These are phyloP conservation scores for Comarum palustre DNA, from an alignment of 306 rosid genomes.

Conservation along the genomic window DNA sequence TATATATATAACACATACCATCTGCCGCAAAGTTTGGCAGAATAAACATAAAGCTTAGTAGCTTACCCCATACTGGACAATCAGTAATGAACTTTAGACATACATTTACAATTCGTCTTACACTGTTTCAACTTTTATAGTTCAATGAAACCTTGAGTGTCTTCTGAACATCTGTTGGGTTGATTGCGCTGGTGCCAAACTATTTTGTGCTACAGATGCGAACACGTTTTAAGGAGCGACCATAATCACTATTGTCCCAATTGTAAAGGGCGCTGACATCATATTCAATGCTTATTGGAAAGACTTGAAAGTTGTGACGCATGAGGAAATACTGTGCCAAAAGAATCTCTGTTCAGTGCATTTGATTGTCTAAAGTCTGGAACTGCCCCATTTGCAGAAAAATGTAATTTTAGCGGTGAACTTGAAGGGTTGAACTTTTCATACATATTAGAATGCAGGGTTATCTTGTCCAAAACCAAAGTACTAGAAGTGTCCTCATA, in stretches of 20 bases:
- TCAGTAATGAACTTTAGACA: not conserved
- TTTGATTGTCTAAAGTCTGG: not conserved
- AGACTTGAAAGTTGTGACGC: not conserved
- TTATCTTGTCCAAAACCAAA: not conserved
- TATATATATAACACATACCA: not conserved
- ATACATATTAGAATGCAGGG: too few species aligned
- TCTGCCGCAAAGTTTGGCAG: not conserved
- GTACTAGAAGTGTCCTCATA: not conserved
- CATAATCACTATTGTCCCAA: conserved; percentile 5
- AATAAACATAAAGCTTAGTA: not conserved
- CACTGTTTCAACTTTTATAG: not conserved
- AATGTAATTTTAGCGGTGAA: not conserved
- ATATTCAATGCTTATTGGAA: too few species aligned
- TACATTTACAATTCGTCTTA: not conserved
- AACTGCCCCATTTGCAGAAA: not conserved
- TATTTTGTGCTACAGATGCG: conserved; percentile 16
- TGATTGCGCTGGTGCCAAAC: conserved; percentile 18
- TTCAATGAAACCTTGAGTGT: conserved; percentile 5
- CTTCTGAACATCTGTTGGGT: not conserved
- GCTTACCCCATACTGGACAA: not conserved
- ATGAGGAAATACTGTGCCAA: not conserved
- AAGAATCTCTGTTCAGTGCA: not conserved
- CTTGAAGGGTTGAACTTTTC: too few species aligned
- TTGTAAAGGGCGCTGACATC: not conserved
- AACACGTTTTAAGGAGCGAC: not conserved